Percentiles rank a stretch among this genome's conserved stretches.
These are phyloP conservation scores for Entomortierella parvispora DNA, from an alignment of 192 early-diverging fungal species.

Conservation along the genomic window DNA sequence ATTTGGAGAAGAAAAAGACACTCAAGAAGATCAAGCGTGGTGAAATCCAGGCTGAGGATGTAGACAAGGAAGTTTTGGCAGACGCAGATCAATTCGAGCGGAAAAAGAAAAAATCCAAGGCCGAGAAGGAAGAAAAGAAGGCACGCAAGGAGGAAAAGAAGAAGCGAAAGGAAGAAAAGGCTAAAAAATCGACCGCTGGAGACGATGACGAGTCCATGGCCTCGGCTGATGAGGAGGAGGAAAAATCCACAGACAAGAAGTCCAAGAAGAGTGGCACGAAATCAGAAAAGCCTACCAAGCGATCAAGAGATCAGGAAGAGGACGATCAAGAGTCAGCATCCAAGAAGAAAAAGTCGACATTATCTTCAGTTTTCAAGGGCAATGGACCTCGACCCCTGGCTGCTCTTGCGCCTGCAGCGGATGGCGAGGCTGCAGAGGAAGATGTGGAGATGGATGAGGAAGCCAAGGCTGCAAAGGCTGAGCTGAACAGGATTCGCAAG, in stretches of 20 bases:
- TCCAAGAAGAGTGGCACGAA: neutral
- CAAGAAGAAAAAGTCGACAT: conserved; percentile 35
- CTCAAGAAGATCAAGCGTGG: conserved; percentile 47
- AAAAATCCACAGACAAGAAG: neutral
- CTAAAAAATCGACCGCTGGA: neutral
- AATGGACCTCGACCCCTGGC: conserved; percentile 50
- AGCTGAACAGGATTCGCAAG: conserved; percentile 26
- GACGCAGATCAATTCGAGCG: conserved; percentile 39
- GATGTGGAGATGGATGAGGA: conserved; percentile 37
- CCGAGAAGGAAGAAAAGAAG: conserved; percentile 25
- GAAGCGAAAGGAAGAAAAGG: conserved; percentile 27
- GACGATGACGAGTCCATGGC: conserved; percentile 5
- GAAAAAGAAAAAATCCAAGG: conserved; percentile 24
- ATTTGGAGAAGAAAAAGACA: conserved; percentile 59
- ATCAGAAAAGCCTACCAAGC: conserved; percentile 16
- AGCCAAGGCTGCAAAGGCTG: conserved; percentile 25
- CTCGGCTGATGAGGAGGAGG: conserved; percentile 8
- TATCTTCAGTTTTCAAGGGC: conserved; percentile 46
- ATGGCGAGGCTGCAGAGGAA: conserved; percentile 1
- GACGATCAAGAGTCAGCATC: conserved; percentile 3
- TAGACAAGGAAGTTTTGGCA: conserved; percentile 14
- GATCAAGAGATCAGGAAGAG: conserved; percentile 3
- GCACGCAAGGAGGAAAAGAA: conserved; percentile 30
- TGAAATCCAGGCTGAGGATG: conserved; percentile 29
- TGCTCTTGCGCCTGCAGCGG: conserved; percentile 16